These are phyloP conservation scores for Glarea lozoyensis DNA, from an alignment of 495 filamentous ascomycete species.

Conservation along the genomic window DNA sequence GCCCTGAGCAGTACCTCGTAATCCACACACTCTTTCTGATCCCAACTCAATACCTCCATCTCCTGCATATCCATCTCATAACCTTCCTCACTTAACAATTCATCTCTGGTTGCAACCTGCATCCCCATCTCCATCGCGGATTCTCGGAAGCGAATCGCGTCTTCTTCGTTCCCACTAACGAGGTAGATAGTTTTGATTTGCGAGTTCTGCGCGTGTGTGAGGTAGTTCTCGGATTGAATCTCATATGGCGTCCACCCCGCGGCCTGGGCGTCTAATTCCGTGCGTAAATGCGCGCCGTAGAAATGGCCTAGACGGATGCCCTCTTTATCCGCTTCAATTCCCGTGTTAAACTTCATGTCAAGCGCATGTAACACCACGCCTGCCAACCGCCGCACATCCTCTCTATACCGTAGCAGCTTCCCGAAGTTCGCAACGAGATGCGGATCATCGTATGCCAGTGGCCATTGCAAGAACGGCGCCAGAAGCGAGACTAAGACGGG, in stretches of 20 bases:
- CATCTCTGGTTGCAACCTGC: slow-evolving; percentile 22
- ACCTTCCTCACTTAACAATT: slow-evolving; percentile 15
- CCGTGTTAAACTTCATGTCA: slow-evolving; percentile 6
- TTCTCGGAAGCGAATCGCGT: not conserved
- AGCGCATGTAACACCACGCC: slow-evolving; percentile 26
- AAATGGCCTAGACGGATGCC: slow-evolving; percentile 1
- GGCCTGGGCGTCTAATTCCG: slow-evolving; percentile 9
- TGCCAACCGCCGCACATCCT: slow-evolving; percentile 22
- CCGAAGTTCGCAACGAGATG: slow-evolving; percentile 24
- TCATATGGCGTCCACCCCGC: slow-evolving; percentile 6
- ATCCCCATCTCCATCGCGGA: slow-evolving; percentile 10
- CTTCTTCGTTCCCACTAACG: slow-evolving; percentile 12
- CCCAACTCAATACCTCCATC: slow-evolving; percentile 21
- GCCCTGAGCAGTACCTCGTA: slow-evolving; percentile 28
- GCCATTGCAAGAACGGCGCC: slow-evolving; percentile 31
- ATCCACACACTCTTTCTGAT: slow-evolving; percentile 30
- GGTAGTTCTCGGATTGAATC: slow-evolving; percentile 4
- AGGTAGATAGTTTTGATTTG: slow-evolving; percentile 22
- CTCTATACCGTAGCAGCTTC: slow-evolving; percentile 21
- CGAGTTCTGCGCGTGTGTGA: not conserved
- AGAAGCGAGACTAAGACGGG: slow-evolving; percentile 21
- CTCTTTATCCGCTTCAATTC: not conserved
- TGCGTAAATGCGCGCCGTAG: slow-evolving; percentile 20
- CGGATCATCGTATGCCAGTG: slow-evolving; percentile 19
- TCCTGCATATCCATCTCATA: slow-evolving; percentile 13